phyloP scores from a whole-genome alignment of 2,329 filamentous ascomycete genomes.

The Xylariales sp. region DNA sequence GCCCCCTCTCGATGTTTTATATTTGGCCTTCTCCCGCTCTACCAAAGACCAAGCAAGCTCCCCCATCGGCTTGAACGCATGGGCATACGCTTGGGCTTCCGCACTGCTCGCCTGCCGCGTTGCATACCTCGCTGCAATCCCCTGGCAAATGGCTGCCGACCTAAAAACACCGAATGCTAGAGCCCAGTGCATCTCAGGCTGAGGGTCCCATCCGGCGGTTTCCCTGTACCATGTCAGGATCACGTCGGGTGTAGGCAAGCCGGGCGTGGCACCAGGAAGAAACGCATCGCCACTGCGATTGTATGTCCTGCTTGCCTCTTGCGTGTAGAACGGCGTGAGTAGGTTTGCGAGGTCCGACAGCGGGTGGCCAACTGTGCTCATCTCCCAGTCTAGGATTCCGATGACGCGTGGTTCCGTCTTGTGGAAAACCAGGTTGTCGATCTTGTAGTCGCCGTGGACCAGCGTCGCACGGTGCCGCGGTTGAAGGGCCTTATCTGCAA shows the following conservation, averaged over 20 bases:
- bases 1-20: slow-evolving; percentile 12
- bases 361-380: slow-evolving; percentile 97
- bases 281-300: slow-evolving; percentile 35
- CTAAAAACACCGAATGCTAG: slow-evolving; percentile 72
- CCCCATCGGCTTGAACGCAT: slow-evolving; percentile 76
- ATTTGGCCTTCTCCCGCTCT: slow-evolving; percentile 71
- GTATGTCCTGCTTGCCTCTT: slow-evolving; percentile 39
- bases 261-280: slow-evolving; percentile 57
- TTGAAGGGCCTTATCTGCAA: slow-evolving; percentile 74
- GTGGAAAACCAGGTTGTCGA: slow-evolving; percentile 90
- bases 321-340: slow-evolving; percentile 37
- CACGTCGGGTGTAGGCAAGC: slow-evolving; percentile 61
- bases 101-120: slow-evolving; percentile 89
- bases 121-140: slow-evolving; percentile 90
- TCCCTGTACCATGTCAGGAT: slow-evolving; percentile 75
- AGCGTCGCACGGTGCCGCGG: slow-evolving; percentile 82
- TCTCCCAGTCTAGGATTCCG: slow-evolving; percentile 97
- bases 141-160: slow-evolving; percentile 76
- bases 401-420: slow-evolving; percentile 88
- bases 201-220: slow-evolving; percentile 68
- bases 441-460: slow-evolving; percentile 97
- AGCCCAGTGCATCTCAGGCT: slow-evolving; percentile 68
- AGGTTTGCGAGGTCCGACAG: slow-evolving; percentile 91
- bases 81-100: slow-evolving; percentile 78
- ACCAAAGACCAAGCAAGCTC: slow-evolving; percentile 83